Conservation (phyloP, 495 filamentous ascomycete genomes). For the Daldinia vernicosa region DNA sequence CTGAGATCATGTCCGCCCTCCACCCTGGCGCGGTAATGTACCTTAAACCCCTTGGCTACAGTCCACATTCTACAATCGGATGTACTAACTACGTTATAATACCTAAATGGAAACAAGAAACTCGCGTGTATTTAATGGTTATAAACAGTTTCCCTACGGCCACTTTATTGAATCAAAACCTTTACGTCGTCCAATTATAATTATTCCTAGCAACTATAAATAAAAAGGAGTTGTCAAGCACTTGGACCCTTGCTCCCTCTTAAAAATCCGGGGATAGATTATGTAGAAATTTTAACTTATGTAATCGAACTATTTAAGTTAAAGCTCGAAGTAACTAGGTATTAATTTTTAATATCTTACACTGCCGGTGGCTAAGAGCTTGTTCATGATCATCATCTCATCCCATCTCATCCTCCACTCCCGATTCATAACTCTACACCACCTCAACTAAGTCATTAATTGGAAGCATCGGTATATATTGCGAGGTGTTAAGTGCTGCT, state of each 20-base stretch:
- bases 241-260: background rate
- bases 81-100: too few species aligned
- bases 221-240: background rate
- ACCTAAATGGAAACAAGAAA: too few species aligned
- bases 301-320: background rate
- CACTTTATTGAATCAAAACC: background rate
- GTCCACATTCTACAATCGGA: too few species aligned
- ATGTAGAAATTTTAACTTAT: background rate
- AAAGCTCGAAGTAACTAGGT: background rate
- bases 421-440: background rate
- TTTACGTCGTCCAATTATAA: background rate
- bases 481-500: background rate
- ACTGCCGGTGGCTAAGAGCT: background rate
- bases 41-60: too few species aligned
- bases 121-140: too few species aligned
- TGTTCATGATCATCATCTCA: background rate
- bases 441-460: background rate
- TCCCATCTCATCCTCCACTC: background rate
- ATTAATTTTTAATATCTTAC: too few species aligned
- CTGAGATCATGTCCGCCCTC: too few species aligned
- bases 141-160: background rate
- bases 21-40: too few species aligned
- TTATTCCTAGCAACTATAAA: background rate
- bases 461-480: background rate
- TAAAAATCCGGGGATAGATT: background rate